Evolutionary conservation across 306 rosid species (phyloP).

Genomic region (Glycine soja): DNA sequence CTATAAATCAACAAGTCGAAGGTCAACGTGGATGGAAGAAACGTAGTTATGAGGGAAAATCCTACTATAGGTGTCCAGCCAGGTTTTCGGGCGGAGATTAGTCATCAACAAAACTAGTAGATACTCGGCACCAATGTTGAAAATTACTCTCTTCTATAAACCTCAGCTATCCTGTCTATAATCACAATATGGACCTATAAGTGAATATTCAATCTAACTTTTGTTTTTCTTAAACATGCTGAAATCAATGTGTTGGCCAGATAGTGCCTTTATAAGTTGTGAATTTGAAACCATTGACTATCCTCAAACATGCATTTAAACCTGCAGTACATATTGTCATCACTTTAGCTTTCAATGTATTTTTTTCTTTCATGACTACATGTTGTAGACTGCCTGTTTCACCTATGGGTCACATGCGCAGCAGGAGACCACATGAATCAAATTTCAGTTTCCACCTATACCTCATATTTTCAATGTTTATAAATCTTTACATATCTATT

Average conservation of each 20-base stretch:
- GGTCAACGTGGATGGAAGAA: too few relatives aligned
- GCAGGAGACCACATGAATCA: neutral
- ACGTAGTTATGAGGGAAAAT: too few relatives aligned
- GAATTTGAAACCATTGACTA: slow-evolving; percentile 9
- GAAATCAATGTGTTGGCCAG: neutral
- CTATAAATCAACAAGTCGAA: too few relatives aligned
- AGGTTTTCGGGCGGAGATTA: too few relatives aligned
- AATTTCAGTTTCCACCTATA: neutral
- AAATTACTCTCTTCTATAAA: neutral
- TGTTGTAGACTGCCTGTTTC: neutral
- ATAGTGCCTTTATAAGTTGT: neutral
- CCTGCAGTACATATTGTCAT: neutral
- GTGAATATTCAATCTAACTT: slow-evolving; percentile 2
- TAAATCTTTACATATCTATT: neutral
- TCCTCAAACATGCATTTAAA: neutral
- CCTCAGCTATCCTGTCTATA: neutral
- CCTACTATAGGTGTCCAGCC: too few relatives aligned
- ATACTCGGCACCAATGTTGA: too few relatives aligned
- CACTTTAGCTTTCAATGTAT: neutral
- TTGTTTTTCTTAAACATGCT: neutral
- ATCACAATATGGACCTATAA: neutral
- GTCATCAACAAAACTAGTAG: too few relatives aligned
- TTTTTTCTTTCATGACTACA: neutral
- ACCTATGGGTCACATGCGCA: neutral
- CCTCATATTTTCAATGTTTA: neutral